phyloP scores from a whole-genome alignment of 495 filamentous ascomycete species.

The Terfezia boudieri region DNA sequence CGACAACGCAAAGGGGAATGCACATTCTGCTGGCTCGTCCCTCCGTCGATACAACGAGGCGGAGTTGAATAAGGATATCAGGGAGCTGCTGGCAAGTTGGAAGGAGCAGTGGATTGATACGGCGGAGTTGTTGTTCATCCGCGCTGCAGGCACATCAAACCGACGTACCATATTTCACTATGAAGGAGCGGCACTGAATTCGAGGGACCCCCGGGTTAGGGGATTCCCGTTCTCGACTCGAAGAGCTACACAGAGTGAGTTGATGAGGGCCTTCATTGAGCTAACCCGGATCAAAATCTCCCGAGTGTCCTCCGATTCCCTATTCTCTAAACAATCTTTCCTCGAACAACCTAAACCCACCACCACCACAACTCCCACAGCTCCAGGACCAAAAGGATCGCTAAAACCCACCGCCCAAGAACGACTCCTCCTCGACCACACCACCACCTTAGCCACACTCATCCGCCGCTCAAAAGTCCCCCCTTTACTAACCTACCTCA shows the following conservation, averaged over 20 bases:
- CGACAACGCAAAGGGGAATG: conserved; percentile 71
- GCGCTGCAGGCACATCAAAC: conserved; percentile 71
- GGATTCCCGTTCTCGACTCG: conserved; percentile 88
- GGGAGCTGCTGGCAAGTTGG: conserved; percentile 60
- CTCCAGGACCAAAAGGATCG: conserved; percentile 19
- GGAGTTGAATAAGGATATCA: conserved; percentile 62
- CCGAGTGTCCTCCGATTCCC: conserved; percentile 18
- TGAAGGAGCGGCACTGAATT: conserved; percentile 60
- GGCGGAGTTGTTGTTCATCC: conserved; percentile 63
- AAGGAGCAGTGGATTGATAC: conserved; percentile 50
- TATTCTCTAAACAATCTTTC: conserved; percentile 27
- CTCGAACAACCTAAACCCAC: not conserved
- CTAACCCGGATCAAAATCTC: conserved; percentile 72
- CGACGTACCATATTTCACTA: conserved; percentile 73
- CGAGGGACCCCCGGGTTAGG: conserved; percentile 64
- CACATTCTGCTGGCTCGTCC: conserved; percentile 79
- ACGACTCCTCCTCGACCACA: conserved; percentile 56
- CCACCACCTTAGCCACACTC: conserved; percentile 63
- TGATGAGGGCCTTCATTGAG: conserved; percentile 83
- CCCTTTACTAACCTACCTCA: conserved; percentile 63
- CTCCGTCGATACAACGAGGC: conserved; percentile 86
- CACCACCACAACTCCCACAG: conserved; percentile 18
- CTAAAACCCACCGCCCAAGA: conserved; percentile 55
- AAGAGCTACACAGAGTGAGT: conserved; percentile 79
- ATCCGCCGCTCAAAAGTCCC: conserved; percentile 80